These are phyloP conservation scores for Sporobolomyces phaffii DNA, from an alignment of 768 basidiomycete species.

Conservation along the genomic window DNA sequence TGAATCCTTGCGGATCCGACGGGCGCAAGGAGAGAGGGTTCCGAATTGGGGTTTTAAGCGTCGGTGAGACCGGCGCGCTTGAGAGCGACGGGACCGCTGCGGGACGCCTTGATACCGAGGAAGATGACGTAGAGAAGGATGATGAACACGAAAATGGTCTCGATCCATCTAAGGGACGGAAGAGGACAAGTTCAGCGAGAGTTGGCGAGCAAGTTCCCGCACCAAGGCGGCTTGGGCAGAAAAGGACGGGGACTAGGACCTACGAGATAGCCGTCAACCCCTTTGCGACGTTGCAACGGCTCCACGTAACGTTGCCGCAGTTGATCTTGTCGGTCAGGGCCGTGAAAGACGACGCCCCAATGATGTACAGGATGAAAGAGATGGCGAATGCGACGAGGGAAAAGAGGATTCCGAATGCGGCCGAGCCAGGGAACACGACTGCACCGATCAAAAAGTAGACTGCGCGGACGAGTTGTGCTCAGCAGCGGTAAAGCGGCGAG, in stretches of 20 bases:
- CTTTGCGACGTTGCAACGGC: slow-evolving; percentile 46
- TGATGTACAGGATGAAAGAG: slow-evolving; percentile 47
- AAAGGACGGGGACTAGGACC: slow-evolving; percentile 23
- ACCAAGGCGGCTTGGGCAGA: no score
- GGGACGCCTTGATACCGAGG: slow-evolving; percentile 32
- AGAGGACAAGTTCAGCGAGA: no score
- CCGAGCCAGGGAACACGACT: slow-evolving; percentile 38
- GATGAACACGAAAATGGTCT: slow-evolving; percentile 46
- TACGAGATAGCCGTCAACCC: slow-evolving; percentile 46
- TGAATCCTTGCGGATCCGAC: no score
- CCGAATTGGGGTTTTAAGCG: slow-evolving; percentile 16
- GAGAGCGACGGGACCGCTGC: slow-evolving; percentile 15
- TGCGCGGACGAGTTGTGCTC: no score
- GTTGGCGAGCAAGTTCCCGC: background rate
- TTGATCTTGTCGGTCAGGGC: slow-evolving; percentile 44
- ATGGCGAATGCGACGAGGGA: slow-evolving; percentile 45
- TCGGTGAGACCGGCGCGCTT: slow-evolving; percentile 24
- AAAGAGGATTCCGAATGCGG: slow-evolving; percentile 45
- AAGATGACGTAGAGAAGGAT: slow-evolving; percentile 42
- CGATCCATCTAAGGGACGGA: slow-evolving; percentile 25
- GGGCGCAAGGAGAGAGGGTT: background rate
- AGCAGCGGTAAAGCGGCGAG: no score
- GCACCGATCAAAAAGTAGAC: slow-evolving; percentile 46
- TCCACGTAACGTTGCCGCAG: slow-evolving; percentile 43
- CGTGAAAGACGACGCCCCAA: slow-evolving; percentile 45